Percentiles rank a stretch among this genome's conserved stretches.
Evolutionary conservation across 306 rosid species (phyloP).

Genomic region (Hippophae gyantsensis): DNA sequence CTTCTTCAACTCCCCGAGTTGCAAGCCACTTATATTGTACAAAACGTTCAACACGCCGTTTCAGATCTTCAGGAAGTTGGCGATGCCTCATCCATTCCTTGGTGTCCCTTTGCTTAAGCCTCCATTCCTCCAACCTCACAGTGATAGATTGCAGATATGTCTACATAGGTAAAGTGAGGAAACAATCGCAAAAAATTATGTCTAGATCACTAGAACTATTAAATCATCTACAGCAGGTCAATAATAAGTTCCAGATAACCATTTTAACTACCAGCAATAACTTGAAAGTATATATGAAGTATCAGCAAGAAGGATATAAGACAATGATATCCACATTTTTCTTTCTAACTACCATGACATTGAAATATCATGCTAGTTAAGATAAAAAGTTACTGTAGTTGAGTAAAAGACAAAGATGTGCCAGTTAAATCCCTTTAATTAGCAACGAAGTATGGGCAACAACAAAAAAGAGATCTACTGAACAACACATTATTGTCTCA

Average conservation of each 20-base stretch:
- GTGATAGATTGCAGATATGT: constrained; percentile 94
- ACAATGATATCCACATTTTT: too few relatives aligned
- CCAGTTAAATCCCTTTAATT: not conserved
- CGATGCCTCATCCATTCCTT: constrained; percentile 99
- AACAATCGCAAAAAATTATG: not conserved
- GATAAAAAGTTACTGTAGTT: not conserved
- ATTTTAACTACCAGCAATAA: not conserved
- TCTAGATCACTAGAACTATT: not conserved
- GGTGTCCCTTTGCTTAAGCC: constrained; percentile 88
- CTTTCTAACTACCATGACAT: not conserved
- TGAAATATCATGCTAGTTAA: not conserved
- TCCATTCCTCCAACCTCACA: constrained; percentile 94
- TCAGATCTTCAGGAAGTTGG: constrained; percentile 94
- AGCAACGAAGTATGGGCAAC: not conserved
- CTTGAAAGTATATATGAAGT: not conserved
- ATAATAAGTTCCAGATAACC: not conserved
- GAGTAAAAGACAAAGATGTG: not conserved
- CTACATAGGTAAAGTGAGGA: constrained; percentile 29
- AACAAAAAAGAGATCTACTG: not conserved
- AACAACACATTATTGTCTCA: not conserved
- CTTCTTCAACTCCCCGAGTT: constrained; percentile 94
- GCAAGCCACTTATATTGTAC: constrained; percentile 95
- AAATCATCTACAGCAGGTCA: not conserved
- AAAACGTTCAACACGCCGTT: constrained; percentile 60
- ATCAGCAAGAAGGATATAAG: not conserved